Base-by-base conservation (phyloP, 352 stramenopile species). In the Globisporangium irregulare region DNA sequence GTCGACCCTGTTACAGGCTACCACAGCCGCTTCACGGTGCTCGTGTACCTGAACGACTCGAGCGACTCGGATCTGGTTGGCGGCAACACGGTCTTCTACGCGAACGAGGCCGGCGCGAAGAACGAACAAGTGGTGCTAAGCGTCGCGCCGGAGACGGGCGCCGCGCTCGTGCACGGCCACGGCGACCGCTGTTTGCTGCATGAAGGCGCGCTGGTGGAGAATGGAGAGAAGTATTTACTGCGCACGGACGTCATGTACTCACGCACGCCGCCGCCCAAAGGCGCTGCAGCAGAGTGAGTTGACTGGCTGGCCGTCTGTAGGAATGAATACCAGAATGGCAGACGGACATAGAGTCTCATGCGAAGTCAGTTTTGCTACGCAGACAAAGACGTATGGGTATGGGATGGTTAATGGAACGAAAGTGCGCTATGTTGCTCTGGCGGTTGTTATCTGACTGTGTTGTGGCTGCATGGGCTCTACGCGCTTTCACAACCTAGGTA, bases 221-320 rank as follows among this genome's bases (percentile, higher is more conserved):
- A 68, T 36, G 84, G 86, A 58, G 80, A 68, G 12, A 94, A 94
- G 67, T 93, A 93, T 62, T 62, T 94, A 14, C 68, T 93, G 14
- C 85, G 87, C 24, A 88, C 84, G 0, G 86, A 94, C 76, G 81
- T 94, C 73, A 94, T 94, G 86, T 94, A 93, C 73, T 81, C 79
- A 34, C 67, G 54, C 22, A 68, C 56, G 18, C 72, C 70, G 32
- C 62, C 58, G n/a, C 54, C 43, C 43, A 51, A 51, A 51, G 43
- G 43, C 43, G 43, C 43, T 51, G 15, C 43, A 24, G 20, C 12
- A 22, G 43, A 51, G 3, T 51, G 43, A 51, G 10, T 12, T 12
- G 18, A n/a, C 18, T 51, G 41, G 41, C 41, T 50, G 41, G 4
- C 5, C 5, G 41, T 50, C 15, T 50, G 15, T 50, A 50, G 41